Conservation (phyloP, 108 stramenopile species). For the Schizochytrium sp. region DNA sequence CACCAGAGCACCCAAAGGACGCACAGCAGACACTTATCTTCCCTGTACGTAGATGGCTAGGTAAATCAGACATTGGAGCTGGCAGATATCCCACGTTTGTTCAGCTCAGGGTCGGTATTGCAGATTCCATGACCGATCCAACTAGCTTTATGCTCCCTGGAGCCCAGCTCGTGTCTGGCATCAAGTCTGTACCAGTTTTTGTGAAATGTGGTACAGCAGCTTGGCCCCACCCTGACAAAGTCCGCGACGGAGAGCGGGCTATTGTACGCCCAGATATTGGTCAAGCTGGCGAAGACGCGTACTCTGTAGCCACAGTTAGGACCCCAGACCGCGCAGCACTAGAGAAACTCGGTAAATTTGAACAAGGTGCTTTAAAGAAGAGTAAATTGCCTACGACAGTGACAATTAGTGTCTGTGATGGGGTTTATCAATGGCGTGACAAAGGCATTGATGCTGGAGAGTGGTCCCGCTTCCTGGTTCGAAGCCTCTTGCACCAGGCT, state of each 20-base stretch:
- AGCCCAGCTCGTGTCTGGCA: neutral
- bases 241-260: constrained; percentile 12
- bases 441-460: constrained; percentile 53
- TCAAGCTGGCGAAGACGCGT: constrained; percentile 50
- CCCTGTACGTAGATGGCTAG: constrained; percentile 55
- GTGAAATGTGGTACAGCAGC: constrained; percentile 26
- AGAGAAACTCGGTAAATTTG: neutral
- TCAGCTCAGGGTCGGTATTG: constrained; percentile 26
- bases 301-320: constrained; percentile 17
- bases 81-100: constrained; percentile 38
- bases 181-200: constrained; percentile 9
- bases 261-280: constrained; percentile 53
- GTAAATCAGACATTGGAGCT: constrained; percentile 33
- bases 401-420: constrained; percentile 48
- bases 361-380: neutral
- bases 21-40: neutral
- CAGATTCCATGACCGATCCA: constrained; percentile 47
- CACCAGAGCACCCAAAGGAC: neutral
- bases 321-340: neutral
- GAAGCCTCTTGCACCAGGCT: neutral
- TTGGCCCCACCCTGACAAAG: constrained; percentile 55
- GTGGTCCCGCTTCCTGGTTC: neutral
- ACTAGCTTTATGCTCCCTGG: constrained; percentile 36
- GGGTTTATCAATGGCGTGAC: constrained; percentile 46
- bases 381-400: constrained; percentile 29